Evolutionary conservation across 176 grass and related monocot genomes (phyloP), one percentile per base, ranked within the genome.

Genomic region (Cocos nucifera): DNA sequence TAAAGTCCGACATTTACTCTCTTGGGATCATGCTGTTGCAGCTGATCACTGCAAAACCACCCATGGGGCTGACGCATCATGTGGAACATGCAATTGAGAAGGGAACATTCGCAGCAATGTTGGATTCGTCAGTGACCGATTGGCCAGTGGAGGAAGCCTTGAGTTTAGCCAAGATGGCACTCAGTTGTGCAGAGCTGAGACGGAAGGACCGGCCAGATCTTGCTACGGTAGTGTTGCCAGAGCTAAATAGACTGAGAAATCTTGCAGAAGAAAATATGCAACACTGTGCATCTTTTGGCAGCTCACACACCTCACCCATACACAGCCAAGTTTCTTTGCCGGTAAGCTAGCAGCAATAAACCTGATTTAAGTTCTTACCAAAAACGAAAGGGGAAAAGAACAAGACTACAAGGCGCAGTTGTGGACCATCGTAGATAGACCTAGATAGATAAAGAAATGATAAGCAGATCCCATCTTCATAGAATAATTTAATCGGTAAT

Each of bases 1-100:
- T 67, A 25, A 82, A 65, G 58, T 82, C 79, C 0, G 79, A 82
- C 66, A 28, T 82, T 12, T 82, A 82, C 44, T 82, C 79, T 2
- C 64, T 82, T 6, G 79, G 79, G 2, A 57, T 82, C 17, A 29
- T 82, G 62, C 73, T 82, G 54, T 59, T 82, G 28, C 79, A 82
- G 64, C 15, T 82, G 58, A 58, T 77, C 52, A 77, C 79, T 5
- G 79, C 25, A 16, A 64, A n/a, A 49, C 25, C 58, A 17, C 73
- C 79, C n/a, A 77, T 77, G 73, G 79, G 79, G 57, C 26, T 82
- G 53, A 57, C 51, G 6, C 79, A 67, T 15, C 28, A 19, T 12
- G 66, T 67, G 18, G 73, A 72, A 54, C 49, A 4, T 7, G 55
- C 73, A 4, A 48, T 82, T 0, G 67, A 72, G 54, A 48, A 14